Percentiles rank a stretch among this genome's conserved stretches.
phyloP scores from a whole-genome alignment of 2,329 filamentous ascomycete genomes.

The Lachnellula suecica region DNA sequence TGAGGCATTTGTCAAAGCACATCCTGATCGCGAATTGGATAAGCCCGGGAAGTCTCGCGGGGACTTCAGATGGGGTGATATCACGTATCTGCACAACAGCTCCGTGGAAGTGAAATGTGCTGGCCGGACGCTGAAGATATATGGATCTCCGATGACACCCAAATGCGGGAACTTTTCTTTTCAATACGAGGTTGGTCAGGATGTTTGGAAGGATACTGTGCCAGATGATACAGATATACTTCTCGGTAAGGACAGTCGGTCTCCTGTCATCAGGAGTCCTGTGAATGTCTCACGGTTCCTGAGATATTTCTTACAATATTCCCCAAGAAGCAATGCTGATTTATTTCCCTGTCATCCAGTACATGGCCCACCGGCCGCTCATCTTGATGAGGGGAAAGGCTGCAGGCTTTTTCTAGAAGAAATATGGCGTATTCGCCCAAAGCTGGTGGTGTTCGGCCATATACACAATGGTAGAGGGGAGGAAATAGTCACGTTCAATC shows the following conservation, averaged over 20 bases:
- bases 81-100: background rate
- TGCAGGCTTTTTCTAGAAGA: background rate
- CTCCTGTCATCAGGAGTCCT: too few relatives aligned
- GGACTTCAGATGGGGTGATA: background rate
- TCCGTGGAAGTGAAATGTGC: conserved; percentile 22
- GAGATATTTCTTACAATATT: too few relatives aligned
- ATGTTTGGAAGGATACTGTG: conserved; percentile 1
- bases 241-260: too few relatives aligned
- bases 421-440: background rate
- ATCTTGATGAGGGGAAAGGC: conserved; percentile 1
- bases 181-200: background rate
- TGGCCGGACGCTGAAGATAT: conserved; percentile 62
- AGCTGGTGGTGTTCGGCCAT: conserved; percentile 3
- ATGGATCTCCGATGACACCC: conserved; percentile 33
- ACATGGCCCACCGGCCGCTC: conserved; percentile 3
- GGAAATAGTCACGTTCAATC: background rate
- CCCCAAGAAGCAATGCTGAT: too few relatives aligned
- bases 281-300: too few relatives aligned
- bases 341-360: too few relatives aligned
- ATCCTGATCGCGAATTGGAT: conserved; percentile 19
- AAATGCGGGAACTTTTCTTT: conserved; percentile 1
- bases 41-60: background rate
- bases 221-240: conserved; percentile 2
- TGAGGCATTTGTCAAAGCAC: conserved; percentile 18
- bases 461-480: background rate